phyloP scores from a whole-genome alignment of 495 filamentous ascomycete genomes.

The Letharia columbiana region DNA sequence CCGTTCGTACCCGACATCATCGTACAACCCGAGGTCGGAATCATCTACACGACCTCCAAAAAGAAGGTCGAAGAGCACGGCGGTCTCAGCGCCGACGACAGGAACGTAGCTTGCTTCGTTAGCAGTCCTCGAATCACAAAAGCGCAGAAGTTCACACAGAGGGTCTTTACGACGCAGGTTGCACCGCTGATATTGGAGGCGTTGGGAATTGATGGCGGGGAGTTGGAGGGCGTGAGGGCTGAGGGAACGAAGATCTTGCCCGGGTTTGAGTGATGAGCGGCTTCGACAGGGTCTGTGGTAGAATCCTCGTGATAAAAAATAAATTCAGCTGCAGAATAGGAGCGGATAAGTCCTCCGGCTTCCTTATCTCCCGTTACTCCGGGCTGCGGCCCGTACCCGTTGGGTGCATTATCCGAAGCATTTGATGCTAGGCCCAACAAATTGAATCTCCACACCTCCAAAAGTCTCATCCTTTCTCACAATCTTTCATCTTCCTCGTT shows the following conservation, averaged over 20 bases:
- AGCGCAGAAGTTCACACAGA: slow-evolving; percentile 14
- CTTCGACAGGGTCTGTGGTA: not conserved
- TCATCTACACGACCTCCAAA: slow-evolving; percentile 32
- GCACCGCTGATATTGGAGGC: slow-evolving; percentile 32
- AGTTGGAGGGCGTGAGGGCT: slow-evolving; percentile 25
- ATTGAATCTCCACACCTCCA: too few relatives aligned
- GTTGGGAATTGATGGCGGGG: slow-evolving; percentile 26
- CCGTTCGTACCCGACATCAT: slow-evolving; percentile 36
- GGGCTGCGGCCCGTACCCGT: too few relatives aligned
- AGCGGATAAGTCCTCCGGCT: too few relatives aligned
- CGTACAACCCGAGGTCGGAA: slow-evolving; percentile 26
- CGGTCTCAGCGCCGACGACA: slow-evolving; percentile 30
- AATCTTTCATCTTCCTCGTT: too few relatives aligned
- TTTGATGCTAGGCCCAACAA: too few relatives aligned
- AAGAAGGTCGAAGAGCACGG: slow-evolving; percentile 34
- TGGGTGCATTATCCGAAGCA: too few relatives aligned
- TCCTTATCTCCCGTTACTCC: too few relatives aligned
- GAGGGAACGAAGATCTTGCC: slow-evolving; percentile 26
- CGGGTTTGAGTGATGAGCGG: slow-evolving; percentile 20
- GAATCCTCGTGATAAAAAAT: not conserved
- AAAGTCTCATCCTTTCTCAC: too few relatives aligned
- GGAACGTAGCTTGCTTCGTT: slow-evolving; percentile 30
- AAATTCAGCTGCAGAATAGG: too few relatives aligned
- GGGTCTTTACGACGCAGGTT: slow-evolving; percentile 29
- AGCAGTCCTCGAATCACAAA: slow-evolving; percentile 25